Percentiles rank a stretch among this genome's conserved stretches.
These are phyloP conservation scores for Sporisorium sorghi DNA, from an alignment of 1,284 basidiomycete genomes.

Conservation along the genomic window DNA sequence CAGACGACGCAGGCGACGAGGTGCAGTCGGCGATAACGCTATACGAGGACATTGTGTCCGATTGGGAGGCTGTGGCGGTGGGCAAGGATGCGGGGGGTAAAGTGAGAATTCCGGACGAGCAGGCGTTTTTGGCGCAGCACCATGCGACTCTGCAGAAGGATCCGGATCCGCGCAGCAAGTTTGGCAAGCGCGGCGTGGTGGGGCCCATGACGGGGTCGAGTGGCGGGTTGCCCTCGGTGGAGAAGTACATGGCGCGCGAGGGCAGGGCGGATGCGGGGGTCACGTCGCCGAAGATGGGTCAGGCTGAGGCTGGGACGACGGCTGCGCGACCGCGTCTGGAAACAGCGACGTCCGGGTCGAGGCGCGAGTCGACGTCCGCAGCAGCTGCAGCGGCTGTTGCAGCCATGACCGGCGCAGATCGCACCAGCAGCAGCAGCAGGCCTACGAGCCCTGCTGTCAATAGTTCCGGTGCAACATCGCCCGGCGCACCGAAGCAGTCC, in stretches of 20 bases:
- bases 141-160: slow-evolving; percentile 51
- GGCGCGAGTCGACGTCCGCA: slow-evolving; percentile 34
- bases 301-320: neutral
- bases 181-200: slow-evolving; percentile 45
- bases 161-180: slow-evolving; percentile 33
- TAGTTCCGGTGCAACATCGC: slow-evolving; percentile 20
- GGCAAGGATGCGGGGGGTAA: slow-evolving; percentile 15
- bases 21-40: slow-evolving; percentile 57
- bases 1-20: slow-evolving; percentile 24
- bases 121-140: slow-evolving; percentile 51
- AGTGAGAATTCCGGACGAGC: slow-evolving; percentile 45
- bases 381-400: slow-evolving; percentile 32
- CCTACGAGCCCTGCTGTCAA: slow-evolving; percentile 40
- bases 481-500: slow-evolving; percentile 54
- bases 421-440: slow-evolving; percentile 14
- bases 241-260: slow-evolving; percentile 37
- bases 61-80: slow-evolving; percentile 48
- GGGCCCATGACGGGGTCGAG: slow-evolving; percentile 55
- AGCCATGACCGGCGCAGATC: slow-evolving; percentile 21
- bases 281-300: neutral
- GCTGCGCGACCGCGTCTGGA: slow-evolving; percentile 9
- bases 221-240: slow-evolving; percentile 48
- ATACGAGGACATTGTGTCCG: slow-evolving; percentile 62
- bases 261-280: neutral
- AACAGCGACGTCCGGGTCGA: neutral